phyloP scores from a whole-genome alignment of 2,329 filamentous ascomycete genomes.

The Pseudogymnoascus sp. region DNA sequence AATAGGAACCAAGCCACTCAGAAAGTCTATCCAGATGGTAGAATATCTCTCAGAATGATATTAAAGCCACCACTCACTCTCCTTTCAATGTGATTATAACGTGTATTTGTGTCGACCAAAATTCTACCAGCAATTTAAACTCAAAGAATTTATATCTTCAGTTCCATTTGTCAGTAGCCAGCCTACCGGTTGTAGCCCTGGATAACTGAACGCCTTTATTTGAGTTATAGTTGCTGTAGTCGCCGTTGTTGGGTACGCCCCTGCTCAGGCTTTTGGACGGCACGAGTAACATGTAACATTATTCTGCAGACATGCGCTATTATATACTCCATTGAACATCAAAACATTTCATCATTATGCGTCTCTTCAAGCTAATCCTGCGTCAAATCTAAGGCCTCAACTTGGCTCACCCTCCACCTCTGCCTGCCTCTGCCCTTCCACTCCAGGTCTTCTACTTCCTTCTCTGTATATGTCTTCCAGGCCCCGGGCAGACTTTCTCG shows the following conservation, averaged over 20 bases:
- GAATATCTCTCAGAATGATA: conserved; percentile 1
- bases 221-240: too few relatives aligned
- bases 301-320: background rate
- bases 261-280: background rate
- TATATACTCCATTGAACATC: background rate
- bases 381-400: conserved; percentile 23
- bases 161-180: too few relatives aligned
- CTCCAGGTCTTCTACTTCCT: conserved; percentile 11
- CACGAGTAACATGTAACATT: background rate
- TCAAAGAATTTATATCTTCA: too few relatives aligned
- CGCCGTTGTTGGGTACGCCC: too few relatives aligned
- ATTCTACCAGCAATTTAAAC: too few relatives aligned
- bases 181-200: too few relatives aligned
- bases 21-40: background rate
- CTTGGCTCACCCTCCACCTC: conserved; percentile 19
- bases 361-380: background rate
- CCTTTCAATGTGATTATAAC: background rate
- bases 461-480: conserved; percentile 24
- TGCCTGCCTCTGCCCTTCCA: background rate
- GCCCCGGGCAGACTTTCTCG: conserved; percentile 29
- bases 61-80: background rate
- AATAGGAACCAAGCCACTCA: conserved; percentile 1
- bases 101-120: background rate
- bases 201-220: too few relatives aligned
- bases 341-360: background rate